Evolutionary conservation across 1,284 basidiomycete genomes (phyloP), one percentile per base, ranked within the genome.

Genomic region (Moesziomyces aphidis): DNA sequence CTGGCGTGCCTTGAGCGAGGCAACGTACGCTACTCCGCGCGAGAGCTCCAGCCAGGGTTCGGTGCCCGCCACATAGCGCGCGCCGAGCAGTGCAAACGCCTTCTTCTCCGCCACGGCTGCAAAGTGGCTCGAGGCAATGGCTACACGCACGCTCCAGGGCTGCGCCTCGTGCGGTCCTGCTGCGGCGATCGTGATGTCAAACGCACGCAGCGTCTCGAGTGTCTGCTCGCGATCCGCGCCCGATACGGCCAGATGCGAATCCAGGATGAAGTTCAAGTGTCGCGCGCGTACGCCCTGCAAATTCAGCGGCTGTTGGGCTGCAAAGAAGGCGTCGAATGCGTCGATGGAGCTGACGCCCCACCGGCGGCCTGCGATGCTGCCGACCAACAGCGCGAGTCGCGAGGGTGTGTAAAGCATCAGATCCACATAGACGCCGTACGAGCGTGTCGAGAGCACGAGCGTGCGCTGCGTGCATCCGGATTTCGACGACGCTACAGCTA

Each of bases 371-470:
- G 77, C 49, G 64, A 80, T 34, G 50, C 68, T 70, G 4, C 80
- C 77, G 15, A 88, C 54, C 9, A 88, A 73, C 4, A 88, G 68
- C 0, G 87, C 87, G 57, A 89, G 86, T 28, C 64, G 62, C 3
- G 73, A 49, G 0, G 88, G 88, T 1, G 89, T 89, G 10, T 86
- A 83, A 8, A 86, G 73, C 45, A 90, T 84, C 23, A 90, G 80
- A 24, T 88, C 85, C 2, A 86, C 87, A 83, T 89, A 91, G 67
- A 90, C 86, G 5, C 86, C 85, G 0, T 89, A 86, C 9, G 90
- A 88, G 11, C 88, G 85, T 42, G 91, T 87, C 6, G 75, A 86
- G n/a, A 89, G 34, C 11, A 51, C 39, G 46, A 74, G 28, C 36
- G 56, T 10, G 19, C 11, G 55, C 43, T n/a, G 34, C 1, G 22